Evolutionary conservation across 73 alveolate species (phyloP).

Genomic region (Paramecium tetraurelia): DNA sequence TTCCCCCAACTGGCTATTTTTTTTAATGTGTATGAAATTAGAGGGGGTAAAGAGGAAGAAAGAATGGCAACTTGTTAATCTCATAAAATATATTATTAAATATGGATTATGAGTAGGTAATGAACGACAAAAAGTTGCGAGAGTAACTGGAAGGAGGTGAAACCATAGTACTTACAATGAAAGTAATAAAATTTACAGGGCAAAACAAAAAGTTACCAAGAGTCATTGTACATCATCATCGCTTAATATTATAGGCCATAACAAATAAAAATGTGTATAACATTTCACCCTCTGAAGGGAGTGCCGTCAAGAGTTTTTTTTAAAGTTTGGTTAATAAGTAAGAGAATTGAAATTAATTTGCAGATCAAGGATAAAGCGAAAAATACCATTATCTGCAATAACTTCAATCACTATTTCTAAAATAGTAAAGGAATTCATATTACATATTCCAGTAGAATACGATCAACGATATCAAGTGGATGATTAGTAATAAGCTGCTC

Average conservation of each 20-base stretch:
- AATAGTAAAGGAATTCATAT: conserved; percentile 19
- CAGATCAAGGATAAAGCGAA: conserved; percentile 54
- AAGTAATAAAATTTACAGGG: conserved; percentile 37
- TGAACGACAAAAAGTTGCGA: not conserved
- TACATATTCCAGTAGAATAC: conserved; percentile 51
- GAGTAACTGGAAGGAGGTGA: conserved; percentile 24
- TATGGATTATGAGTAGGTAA: conserved; percentile 29
- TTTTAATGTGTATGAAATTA: not conserved
- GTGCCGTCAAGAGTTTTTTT: not conserved
- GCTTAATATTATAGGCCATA: not conserved
- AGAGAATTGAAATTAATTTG: not conserved
- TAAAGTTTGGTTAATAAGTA: conserved; percentile 26
- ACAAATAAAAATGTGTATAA: conserved; percentile 53
- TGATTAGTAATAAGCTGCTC: conserved; percentile 10
- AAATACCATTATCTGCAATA: conserved; percentile 1
- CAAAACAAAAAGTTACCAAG: not conserved
- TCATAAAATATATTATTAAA: not conserved
- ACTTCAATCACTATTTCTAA: conserved; percentile 23
- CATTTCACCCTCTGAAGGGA: conserved; percentile 50
- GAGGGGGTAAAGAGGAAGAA: not conserved
- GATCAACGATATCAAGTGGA: conserved; percentile 48
- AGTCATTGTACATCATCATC: not conserved
- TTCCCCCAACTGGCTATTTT: conserved; percentile 53
- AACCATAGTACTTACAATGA: not conserved
- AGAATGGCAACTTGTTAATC: not conserved